These are phyloP conservation scores for Andrographis paniculata DNA, from an alignment of 305 asterid species.

Conservation along the genomic window DNA sequence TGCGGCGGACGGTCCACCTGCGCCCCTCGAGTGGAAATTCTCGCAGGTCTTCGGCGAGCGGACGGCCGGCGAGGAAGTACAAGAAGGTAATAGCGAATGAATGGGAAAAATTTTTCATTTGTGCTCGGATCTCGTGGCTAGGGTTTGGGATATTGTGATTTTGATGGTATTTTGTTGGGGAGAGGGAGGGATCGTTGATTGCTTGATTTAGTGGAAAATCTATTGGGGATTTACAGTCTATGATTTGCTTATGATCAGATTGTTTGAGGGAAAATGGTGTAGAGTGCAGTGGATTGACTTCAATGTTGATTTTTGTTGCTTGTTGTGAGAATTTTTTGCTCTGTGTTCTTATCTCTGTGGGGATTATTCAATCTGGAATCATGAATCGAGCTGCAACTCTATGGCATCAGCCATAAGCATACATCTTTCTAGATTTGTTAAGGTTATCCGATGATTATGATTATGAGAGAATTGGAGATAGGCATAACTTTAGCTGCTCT, in stretches of 20 bases:
- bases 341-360: neutral
- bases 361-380: conserved; percentile 15
- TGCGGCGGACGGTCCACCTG: conserved; percentile 72
- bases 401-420: conserved; percentile 17
- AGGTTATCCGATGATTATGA: too few relatives aligned
- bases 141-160: conserved; percentile 27
- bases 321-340: neutral
- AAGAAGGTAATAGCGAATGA: conserved; percentile 61
- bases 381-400: conserved; percentile 7
- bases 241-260: conserved; percentile 31
- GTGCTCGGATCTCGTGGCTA: conserved; percentile 50
- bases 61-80: conserved; percentile 96
- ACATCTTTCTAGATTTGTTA: too few relatives aligned
- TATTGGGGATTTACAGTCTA: conserved; percentile 22
- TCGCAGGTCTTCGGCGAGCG: conserved; percentile 99
- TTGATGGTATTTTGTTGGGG: conserved; percentile 34
- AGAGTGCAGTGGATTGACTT: conserved; percentile 30
- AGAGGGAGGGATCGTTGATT: conserved; percentile 24
- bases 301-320: conserved; percentile 11
- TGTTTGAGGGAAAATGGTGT: conserved; percentile 13
- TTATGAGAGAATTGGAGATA: too few relatives aligned
- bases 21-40: conserved; percentile 96
- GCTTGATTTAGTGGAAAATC: conserved; percentile 23
- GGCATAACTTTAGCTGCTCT: too few relatives aligned
- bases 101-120: conserved; percentile 16